A percentile compares a stretch with the other conserved stretches of the same genome.
Evolutionary conservation across 179 eudicot genomes (phyloP).

Genomic region (Drosera spatulata): DNA sequence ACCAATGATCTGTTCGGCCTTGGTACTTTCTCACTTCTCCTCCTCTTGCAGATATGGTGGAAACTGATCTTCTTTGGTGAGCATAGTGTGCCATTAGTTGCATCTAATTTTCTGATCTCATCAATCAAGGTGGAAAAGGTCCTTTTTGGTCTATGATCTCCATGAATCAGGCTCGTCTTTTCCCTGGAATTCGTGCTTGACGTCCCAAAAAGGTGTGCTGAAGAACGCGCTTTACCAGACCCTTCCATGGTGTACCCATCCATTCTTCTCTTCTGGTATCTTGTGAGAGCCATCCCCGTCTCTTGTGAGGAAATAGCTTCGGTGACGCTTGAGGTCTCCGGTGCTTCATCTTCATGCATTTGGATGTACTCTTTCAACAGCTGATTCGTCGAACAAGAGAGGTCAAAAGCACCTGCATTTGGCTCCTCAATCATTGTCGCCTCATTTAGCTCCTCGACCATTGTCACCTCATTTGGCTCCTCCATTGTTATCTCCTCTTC

Average conservation of each 20-base stretch:
- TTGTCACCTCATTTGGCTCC: too few relatives aligned
- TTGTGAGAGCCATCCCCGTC: background rate
- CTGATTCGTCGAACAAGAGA: conserved; percentile 9
- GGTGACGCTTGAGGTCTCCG: conserved; percentile 3
- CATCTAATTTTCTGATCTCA: background rate
- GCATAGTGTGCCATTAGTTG: conserved; percentile 4
- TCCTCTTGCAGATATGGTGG: conserved; percentile 47
- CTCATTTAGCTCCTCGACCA: too few relatives aligned
- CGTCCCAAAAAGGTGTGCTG: background rate
- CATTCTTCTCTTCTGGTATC: conserved; percentile 2
- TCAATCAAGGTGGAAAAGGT: background rate
- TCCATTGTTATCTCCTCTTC: too few relatives aligned
- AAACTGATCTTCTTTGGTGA: conserved; percentile 14
- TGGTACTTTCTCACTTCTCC: conserved; percentile 43
- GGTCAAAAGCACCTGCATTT: conserved; percentile 7
- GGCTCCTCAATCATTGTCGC: too few relatives aligned
- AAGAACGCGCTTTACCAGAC: background rate
- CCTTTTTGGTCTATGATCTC: background rate
- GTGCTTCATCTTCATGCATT: conserved; percentile 11
- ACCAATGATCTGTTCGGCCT: conserved; percentile 20
- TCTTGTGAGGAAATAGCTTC: conserved; percentile 2
- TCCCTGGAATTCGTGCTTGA: background rate
- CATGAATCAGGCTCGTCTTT: background rate
- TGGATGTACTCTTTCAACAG: conserved; percentile 11
- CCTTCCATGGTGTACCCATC: conserved; percentile 1